Base-by-base conservation (phyloP, 2,329 filamentous ascomycete species). In the Colletotrichum limetticola region DNA sequence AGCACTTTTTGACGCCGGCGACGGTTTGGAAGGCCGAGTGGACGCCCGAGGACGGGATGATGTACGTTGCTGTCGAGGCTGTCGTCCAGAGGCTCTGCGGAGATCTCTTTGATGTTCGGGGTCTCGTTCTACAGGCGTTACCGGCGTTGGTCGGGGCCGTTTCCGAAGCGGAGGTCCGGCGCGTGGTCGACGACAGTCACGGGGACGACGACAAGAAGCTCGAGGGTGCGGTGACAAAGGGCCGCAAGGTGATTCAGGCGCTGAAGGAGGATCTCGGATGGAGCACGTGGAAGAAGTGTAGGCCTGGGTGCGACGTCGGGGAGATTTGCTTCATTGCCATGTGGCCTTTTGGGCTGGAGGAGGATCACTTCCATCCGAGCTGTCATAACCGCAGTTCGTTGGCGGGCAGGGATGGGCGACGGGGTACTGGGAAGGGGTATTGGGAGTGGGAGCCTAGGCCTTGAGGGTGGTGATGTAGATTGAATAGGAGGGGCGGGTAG, bases 271-370 rank as follows among this genome's bases (percentile, higher is more conserved):
- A 86, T 69, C 82, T 93, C 2, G 83, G 84, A 7, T 93, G 91
- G 91, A 85, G 88, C 4, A 85, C 81, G 0, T 92, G 90, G 90
- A 91, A 89, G 76, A 83, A 86, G 62, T 90, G 89, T 64, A 72
- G 24, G 70, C 81, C 83, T 7, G 83, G 84, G 1, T 93, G 91
- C 77, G 79, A 76, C 0, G 82, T 84, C 8, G 84, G 89, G 57
- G 86, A 92, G 79, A 79, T 91, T 3, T 90, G 90, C 74, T 86
- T 89, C 58, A 83, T 92, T n/a, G 90, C 90, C 1, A 91, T 92
- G 77, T 93, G 90, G 90, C 91, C 91, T 0, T 83, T 86, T 78
- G 91, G 91, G 0, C 83, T 80, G 0, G 77, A 81, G 0, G 84
- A 89, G 30, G 90, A 92, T 76, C 88, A 91, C 76, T 84, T 83